phyloP scores from a whole-genome alignment of 768 basidiomycete species.

The Collybia nuda region DNA sequence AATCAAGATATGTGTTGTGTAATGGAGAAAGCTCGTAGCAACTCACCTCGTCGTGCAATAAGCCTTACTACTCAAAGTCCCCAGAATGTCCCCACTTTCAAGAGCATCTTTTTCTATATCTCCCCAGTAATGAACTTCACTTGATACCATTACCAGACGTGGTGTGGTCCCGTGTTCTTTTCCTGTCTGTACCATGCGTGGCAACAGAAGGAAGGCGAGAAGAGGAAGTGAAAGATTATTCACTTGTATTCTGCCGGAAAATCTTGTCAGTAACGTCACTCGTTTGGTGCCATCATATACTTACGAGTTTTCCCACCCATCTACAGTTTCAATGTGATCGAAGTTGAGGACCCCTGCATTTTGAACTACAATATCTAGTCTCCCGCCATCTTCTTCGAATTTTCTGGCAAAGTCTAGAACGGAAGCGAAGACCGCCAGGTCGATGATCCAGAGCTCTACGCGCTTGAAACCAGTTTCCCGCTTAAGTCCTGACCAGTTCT shows the following conservation, averaged over 20 bases:
- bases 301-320: constrained; percentile 19
- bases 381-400: constrained; percentile 26
- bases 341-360: constrained; percentile 30
- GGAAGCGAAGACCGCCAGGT: constrained; percentile 41
- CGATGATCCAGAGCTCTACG: constrained; percentile 39
- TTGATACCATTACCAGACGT: constrained; percentile 41
- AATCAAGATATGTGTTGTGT: constrained; percentile 23
- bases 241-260: constrained; percentile 39
- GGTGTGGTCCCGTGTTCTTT: constrained; percentile 25
- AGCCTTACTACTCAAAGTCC: constrained; percentile 27
- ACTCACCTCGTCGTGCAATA: constrained; percentile 24
- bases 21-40: background rate
- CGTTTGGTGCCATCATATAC: background rate
- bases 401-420: constrained; percentile 36
- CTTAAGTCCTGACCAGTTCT: constrained; percentile 18
- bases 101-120: constrained; percentile 21
- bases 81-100: constrained; percentile 24
- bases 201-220: constrained; percentile 25
- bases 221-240: constrained; percentile 43
- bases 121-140: constrained; percentile 36
- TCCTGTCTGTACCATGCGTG: constrained; percentile 27
- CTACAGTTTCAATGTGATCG: background rate
- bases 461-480: constrained; percentile 29
- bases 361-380: constrained; percentile 44
- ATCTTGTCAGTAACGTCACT: background rate